These are phyloP conservation scores for Vitis labrusca DNA, from an alignment of 164 flowering plant species.

Conservation along the genomic window DNA sequence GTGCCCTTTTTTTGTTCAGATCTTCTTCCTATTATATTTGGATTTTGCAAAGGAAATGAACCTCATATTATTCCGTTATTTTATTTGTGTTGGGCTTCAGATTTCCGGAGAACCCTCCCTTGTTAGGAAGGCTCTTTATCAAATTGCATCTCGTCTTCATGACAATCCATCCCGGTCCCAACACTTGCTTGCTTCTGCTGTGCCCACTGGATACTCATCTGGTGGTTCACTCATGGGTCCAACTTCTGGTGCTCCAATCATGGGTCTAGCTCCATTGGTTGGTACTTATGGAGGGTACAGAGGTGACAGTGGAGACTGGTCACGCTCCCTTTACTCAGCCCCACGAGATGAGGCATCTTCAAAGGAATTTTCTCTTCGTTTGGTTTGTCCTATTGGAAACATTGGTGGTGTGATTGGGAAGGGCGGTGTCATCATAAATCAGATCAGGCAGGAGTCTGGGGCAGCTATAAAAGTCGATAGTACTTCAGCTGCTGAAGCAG, in stretches of 20 bases:
- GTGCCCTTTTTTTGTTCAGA: no score
- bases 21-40: neutral
- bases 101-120: slow-evolving; percentile 66
- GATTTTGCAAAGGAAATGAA: neutral
- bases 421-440: slow-evolving; percentile 84
- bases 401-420: slow-evolving; percentile 94
- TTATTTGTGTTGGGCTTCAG: slow-evolving; percentile 28
- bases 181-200: slow-evolving; percentile 64
- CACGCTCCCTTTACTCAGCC: slow-evolving; percentile 61
- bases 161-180: slow-evolving; percentile 92
- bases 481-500: slow-evolving; percentile 58
- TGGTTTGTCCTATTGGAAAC: slow-evolving; percentile 75
- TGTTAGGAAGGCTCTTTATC: slow-evolving; percentile 71
- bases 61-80: neutral
- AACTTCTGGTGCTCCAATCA: slow-evolving; percentile 55
- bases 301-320: slow-evolving; percentile 71
- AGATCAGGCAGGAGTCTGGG: slow-evolving; percentile 87
- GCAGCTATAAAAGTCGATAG: slow-evolving; percentile 88
- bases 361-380: slow-evolving; percentile 76
- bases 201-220: slow-evolving; percentile 45
- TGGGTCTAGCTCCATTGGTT: slow-evolving; percentile 74
- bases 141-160: slow-evolving; percentile 77
- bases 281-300: slow-evolving; percentile 82
- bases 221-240: slow-evolving; percentile 60
- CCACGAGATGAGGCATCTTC: slow-evolving; percentile 69